Base-by-base conservation (phyloP, 2,329 filamentous ascomycete species). In the Volutella citrinella region DNA sequence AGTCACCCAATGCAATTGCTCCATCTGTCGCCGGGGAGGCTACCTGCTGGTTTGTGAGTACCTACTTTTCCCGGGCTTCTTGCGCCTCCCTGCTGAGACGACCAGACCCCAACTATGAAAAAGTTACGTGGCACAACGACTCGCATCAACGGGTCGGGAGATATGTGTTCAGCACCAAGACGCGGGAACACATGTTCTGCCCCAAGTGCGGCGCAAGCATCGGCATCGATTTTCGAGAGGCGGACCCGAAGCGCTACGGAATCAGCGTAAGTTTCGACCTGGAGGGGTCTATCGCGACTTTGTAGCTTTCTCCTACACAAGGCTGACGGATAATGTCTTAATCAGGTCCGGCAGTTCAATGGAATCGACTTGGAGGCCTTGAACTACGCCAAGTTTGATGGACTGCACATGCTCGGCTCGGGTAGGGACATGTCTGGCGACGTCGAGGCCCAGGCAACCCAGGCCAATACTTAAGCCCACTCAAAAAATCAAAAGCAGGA, bases 1-100 rank as follows among this genome's bases (percentile, higher is more conserved):
- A 38, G 63, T 74, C 5, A 28, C 68, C n/a, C 50, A 64, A 14
- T 78, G 74, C 61, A 73, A 68, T 48, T 78, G 74, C 53, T 76
- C 72, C 21, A 68, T 69, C 37, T 77, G 73, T 48, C 52, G 57
- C 2, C 62, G 69, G n/a, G 63, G 68, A 21, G 74, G 73, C 1
- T 74, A 75, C 38, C 57, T 76, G 16, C 59, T 76, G 18, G 60
- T 74, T 26, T 73, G 66, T 69, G 27, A 24, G 41, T 24, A 13
- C 23, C 12, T 10, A 20, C 9, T 8, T 2, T 13, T 21, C n/a
- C 10, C 5, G 19, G n/a, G 6, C 5, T 9, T 6, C 10, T n/a
- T 13, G 4, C 9, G 11, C 19, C 5, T 10, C 4, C 1, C 15
- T 16, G 43, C 24, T 18, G 11, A 17, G 10, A 11, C 14, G 11